These are phyloP conservation scores for Epichloe coenophiala DNA, from an alignment of 2,329 filamentous ascomycete species.

Conservation along the genomic window DNA sequence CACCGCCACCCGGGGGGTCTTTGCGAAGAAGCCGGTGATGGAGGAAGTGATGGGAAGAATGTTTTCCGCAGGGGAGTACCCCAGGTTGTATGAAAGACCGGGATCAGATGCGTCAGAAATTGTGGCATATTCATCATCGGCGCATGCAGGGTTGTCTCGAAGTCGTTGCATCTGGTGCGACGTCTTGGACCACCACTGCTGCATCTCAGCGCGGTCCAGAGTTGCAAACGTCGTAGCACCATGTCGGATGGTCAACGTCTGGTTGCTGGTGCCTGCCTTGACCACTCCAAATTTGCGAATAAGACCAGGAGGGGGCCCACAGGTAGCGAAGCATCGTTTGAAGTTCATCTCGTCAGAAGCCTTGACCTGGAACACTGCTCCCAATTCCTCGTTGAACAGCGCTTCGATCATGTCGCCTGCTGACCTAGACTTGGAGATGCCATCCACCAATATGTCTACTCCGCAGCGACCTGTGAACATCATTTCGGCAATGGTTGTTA, in stretches of 20 bases:
- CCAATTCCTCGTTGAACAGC: conserved; percentile 92
- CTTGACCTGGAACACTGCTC: conserved; percentile 88
- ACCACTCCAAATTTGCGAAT: conserved; percentile 77
- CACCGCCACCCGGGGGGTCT: conserved; percentile 70
- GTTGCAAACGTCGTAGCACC: conserved; percentile 54
- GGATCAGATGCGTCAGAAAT: conserved; percentile 66
- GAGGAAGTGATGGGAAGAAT: conserved; percentile 46
- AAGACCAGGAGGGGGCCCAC: conserved; percentile 67
- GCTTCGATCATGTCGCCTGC: conserved; percentile 55
- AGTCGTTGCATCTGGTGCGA: conserved; percentile 85
- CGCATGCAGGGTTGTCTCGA: conserved; percentile 76
- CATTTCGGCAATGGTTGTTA: conserved; percentile 91
- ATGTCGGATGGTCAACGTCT: conserved; percentile 65
- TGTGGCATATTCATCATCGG: conserved; percentile 66
- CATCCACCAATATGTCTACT: conserved; percentile 71
- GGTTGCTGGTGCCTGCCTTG: conserved; percentile 54
- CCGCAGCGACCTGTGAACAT: conserved; percentile 94
- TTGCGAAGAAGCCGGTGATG: conserved; percentile 39
- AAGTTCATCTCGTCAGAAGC: conserved; percentile 76
- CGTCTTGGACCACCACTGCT: conserved; percentile 79
- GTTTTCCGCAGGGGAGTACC: conserved; percentile 65
- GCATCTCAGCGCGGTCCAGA: conserved; percentile 57
- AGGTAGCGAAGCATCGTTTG: conserved; percentile 80
- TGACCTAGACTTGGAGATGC: conserved; percentile 47
- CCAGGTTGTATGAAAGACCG: conserved; percentile 73